Conservation (phyloP, 2,329 filamentous ascomycete species). For the Fusarium temperatum region DNA sequence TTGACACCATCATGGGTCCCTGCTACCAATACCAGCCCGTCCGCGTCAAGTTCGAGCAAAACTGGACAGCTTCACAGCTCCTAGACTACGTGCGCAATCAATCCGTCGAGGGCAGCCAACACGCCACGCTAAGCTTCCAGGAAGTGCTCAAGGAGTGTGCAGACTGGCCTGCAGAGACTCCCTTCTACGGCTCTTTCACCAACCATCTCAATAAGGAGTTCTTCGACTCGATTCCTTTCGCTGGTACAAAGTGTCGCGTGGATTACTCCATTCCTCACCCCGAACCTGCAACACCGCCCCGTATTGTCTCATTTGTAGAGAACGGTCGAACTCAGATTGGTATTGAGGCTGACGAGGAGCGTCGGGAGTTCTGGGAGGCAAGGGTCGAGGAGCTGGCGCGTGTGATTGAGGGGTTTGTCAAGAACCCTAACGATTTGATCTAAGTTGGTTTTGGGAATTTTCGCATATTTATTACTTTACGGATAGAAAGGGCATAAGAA, state of each 20-base stretch:
- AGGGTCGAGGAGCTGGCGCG: slow-evolving; percentile 33
- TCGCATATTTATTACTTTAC: background rate
- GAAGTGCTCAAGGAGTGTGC: slow-evolving; percentile 35
- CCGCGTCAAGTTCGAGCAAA: slow-evolving; percentile 36
- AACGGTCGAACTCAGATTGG: slow-evolving; percentile 36
- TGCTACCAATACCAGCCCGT: slow-evolving; percentile 45
- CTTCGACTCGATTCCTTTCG: slow-evolving; percentile 43
- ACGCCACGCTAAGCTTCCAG: slow-evolving; percentile 37
- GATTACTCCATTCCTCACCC: slow-evolving; percentile 41
- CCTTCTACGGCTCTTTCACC: slow-evolving; percentile 41
- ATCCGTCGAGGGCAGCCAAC: slow-evolving; percentile 37
- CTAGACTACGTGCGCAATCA: slow-evolving; percentile 36
- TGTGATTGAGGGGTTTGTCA: slow-evolving; percentile 30
- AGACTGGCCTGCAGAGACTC: slow-evolving; percentile 20
- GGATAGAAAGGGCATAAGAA: background rate
- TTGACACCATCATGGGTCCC: slow-evolving; percentile 41
- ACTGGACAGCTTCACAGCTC: slow-evolving; percentile 36
- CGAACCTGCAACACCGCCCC: slow-evolving; percentile 37
- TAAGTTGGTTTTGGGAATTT: background rate
- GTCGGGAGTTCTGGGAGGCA: slow-evolving; percentile 40
- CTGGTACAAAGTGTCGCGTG: slow-evolving; percentile 39
- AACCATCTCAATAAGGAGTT: slow-evolving; percentile 44
- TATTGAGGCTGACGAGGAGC: slow-evolving; percentile 43
- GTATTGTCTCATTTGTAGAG: slow-evolving; percentile 40
- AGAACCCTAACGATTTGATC: slow-evolving; percentile 16